Conservation (phyloP, 306 rosid genomes). For the Sphenostylis stenocarpa region DNA sequence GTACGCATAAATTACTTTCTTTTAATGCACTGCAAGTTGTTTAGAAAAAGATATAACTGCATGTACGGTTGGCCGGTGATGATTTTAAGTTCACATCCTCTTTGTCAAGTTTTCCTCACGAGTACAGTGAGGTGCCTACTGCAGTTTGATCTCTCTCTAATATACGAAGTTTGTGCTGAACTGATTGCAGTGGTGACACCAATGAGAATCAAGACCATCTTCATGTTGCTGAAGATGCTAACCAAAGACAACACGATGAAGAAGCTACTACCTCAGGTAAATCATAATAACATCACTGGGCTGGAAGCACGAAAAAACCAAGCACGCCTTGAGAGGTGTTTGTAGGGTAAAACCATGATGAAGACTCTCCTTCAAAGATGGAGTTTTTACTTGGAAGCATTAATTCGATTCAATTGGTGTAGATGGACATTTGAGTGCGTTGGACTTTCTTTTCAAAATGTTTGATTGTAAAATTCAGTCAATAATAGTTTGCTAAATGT, state of each 20-base stretch:
- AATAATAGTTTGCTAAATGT: not conserved
- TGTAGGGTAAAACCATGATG: not conserved
- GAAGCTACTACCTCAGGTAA: conserved; percentile 43
- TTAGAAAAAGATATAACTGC: not conserved
- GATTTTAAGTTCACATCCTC: not conserved
- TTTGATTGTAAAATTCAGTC: not conserved
- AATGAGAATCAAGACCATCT: conserved; percentile 40
- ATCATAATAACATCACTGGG: conserved; percentile 27
- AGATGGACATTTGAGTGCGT: not conserved
- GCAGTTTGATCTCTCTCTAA: conserved; percentile 9
- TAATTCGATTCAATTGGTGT: not conserved
- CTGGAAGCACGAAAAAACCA: conserved; percentile 41
- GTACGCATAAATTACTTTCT: not conserved
- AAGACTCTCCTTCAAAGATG: conserved; percentile 1
- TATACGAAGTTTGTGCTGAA: not conserved
- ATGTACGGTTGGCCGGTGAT: not conserved
- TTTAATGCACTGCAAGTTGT: not conserved
- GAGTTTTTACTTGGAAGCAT: not conserved
- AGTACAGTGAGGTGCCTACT: not conserved
- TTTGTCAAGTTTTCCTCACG: not conserved
- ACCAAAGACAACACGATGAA: conserved; percentile 42
- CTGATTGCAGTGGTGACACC: conserved; percentile 55
- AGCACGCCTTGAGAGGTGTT: not conserved
- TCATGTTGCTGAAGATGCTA: conserved; percentile 44
- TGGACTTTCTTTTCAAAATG: not conserved